Base-by-base conservation (phyloP, 805 yeast species). In the Hanseniaspora lindneri region DNA sequence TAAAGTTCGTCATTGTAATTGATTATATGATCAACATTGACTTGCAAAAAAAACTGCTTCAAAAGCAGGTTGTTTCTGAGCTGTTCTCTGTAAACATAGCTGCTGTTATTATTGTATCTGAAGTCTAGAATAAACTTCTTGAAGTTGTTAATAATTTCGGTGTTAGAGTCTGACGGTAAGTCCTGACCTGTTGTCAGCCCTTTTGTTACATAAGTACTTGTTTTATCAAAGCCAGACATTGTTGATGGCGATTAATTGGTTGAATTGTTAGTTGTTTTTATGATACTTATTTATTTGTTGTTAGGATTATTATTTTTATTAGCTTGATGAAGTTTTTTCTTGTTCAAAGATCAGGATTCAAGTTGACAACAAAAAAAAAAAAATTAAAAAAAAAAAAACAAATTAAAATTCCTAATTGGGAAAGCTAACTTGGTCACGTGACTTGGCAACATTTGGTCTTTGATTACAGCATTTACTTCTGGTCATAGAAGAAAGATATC, bases 1-100 rank as follows among this genome's bases (percentile, higher is more conserved):
- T 86, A 88, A 47, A 92, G 70, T 56, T 84, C 94, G 59, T 86
- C 97, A 59, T 86, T 84, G 67, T 77, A 92, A 8, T 86, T 80
- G 49, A 89, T 82, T 51, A 92, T 67, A 60, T 92, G 95, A 48
- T 82, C 94, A 41, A 84, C 72, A 54, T 83, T 78, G 10, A 92
- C 94, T 2, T 76, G 74, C 44, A 92, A 65, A 35, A 72, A 74
- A 65, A 77, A 88, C 57, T 80, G 77, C 49, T 80, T 80, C 54
- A 85, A 80, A 44, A 89, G 69, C 41, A 94, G 68, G 63, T 88
- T 86, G 58, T 86, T 95, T 56, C 96, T 72, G 49, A 92, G 70
- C 62, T 88, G 95, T 58, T 88, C 96, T 70, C 94, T 73, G 69
- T 89, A 89, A 34, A 87, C 70, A 63, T 83, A 92, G 61, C 78